Percentiles rank a stretch among this genome's conserved stretches.
phyloP scores from a whole-genome alignment of 306 rosid genomes.

The Cotoneaster glaucophyllus region DNA sequence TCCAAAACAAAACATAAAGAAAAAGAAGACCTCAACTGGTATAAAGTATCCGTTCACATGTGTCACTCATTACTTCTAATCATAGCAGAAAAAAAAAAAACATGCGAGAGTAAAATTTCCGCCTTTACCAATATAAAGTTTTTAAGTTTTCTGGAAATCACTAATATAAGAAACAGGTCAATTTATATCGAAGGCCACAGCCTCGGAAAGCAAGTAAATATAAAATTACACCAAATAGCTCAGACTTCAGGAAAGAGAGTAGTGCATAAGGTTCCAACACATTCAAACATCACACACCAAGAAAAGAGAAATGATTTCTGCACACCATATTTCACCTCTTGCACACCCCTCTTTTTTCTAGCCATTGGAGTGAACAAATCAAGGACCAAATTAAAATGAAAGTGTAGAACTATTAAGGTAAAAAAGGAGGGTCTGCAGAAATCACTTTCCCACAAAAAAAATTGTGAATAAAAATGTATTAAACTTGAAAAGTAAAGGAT shows the following conservation, averaged over 20 bases:
- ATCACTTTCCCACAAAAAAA: not conserved
- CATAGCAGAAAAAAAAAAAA: not conserved
- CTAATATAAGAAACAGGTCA: not conserved
- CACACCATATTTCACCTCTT: not conserved
- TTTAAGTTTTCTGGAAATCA: not conserved
- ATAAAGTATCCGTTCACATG: not conserved
- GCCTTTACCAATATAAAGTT: not conserved
- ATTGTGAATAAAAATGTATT: not conserved
- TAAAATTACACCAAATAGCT: not conserved
- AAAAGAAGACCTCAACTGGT: not conserved
- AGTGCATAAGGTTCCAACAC: not conserved
- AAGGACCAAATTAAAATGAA: not conserved
- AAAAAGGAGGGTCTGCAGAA: not conserved
- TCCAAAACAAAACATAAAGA: not conserved
- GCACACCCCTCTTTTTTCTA: not conserved
- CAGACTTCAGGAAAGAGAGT: not conserved
- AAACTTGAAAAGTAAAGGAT: constrained; percentile 50
- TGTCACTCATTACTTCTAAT: not conserved
- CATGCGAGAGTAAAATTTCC: not conserved
- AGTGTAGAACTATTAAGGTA: not conserved
- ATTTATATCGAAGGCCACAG: not conserved
- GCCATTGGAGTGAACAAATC: not conserved
- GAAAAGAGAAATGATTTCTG: not conserved
- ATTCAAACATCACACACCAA: too few relatives aligned
- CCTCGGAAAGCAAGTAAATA: not conserved